Percentiles rank a stretch among this genome's conserved stretches.
phyloP scores from a whole-genome alignment of 106 monocot species.

The Apostasia shenzhenica region DNA sequence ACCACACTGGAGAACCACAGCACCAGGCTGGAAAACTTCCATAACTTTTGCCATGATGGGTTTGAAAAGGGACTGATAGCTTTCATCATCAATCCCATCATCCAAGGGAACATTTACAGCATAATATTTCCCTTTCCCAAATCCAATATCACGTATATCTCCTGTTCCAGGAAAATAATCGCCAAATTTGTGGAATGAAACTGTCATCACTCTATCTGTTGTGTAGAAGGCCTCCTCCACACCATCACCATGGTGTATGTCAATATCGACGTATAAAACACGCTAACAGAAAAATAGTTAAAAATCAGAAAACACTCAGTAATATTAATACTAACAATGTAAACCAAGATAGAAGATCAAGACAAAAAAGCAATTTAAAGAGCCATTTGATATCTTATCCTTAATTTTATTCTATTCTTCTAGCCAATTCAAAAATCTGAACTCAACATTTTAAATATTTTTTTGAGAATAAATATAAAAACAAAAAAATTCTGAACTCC shows the following conservation, averaged over 20 bases:
- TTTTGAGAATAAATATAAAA: too few species aligned
- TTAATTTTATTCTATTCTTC: too few species aligned
- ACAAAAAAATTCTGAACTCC: too few species aligned
- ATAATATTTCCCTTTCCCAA: conserved; percentile 18
- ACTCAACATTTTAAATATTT: too few species aligned
- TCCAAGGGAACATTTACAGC: conserved; percentile 32
- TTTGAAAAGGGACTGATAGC: conserved; percentile 31
- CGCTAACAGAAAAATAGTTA: conserved; percentile 15
- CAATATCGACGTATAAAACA: conserved; percentile 44
- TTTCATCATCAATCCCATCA: conserved; percentile 30
- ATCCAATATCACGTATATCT: conserved; percentile 18
- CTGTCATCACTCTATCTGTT: conserved; percentile 46
- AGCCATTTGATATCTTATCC: too few species aligned
- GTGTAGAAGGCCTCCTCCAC: conserved; percentile 55
- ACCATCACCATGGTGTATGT: conserved; percentile 48
- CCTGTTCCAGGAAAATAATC: conserved; percentile 42
- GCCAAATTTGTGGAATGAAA: conserved; percentile 49
- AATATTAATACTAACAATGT: background rate
- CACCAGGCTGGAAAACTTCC: conserved; percentile 35
- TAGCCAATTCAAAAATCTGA: too few species aligned
- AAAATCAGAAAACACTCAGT: background rate
- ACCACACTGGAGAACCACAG: conserved; percentile 42
- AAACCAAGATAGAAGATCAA: background rate
- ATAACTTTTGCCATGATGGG: conserved; percentile 32
- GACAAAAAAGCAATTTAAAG: too few species aligned